phyloP scores from a whole-genome alignment of 2,329 filamentous ascomycete species.

The Botrytis porri region DNA sequence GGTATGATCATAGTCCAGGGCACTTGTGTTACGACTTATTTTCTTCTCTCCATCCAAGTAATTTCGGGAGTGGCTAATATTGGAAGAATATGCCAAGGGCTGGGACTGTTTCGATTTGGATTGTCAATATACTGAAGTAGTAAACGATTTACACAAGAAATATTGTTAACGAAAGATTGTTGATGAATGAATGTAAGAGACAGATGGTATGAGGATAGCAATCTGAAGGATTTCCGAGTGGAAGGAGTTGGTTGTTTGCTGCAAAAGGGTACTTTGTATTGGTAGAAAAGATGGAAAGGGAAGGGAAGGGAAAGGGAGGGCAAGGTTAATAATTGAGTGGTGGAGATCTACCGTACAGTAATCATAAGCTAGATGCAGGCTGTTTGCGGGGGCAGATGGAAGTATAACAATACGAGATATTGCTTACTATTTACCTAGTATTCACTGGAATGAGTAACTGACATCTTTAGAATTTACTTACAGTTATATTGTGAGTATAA shows the following conservation, averaged over 20 bases:
- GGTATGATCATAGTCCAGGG: not conserved
- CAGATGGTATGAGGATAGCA: not conserved
- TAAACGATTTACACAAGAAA: not conserved
- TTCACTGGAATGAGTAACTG: not conserved
- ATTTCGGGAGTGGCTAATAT: constrained; percentile 6
- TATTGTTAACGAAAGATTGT: not conserved
- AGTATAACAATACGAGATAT: not conserved
- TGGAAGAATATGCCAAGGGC: not conserved
- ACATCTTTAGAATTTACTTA: not conserved
- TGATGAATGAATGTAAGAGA: not conserved
- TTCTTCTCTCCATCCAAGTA: not conserved
- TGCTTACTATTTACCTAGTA: not conserved
- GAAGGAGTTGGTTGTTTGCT: not conserved
- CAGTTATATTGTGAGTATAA: not conserved
- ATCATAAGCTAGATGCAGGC: not conserved
- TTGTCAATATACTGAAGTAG: not conserved
- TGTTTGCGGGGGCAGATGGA: not conserved
- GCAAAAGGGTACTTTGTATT: not conserved
- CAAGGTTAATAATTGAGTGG: not conserved
- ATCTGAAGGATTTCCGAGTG: not conserved
- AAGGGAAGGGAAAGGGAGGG: not conserved
- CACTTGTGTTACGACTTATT: not conserved
- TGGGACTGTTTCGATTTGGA: not conserved
- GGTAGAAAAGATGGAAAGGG: not conserved
- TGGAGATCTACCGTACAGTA: not conserved